Base-by-base conservation (phyloP, 2,329 filamentous ascomycete genomes). In the Pseudofabraea citricarpa region DNA sequence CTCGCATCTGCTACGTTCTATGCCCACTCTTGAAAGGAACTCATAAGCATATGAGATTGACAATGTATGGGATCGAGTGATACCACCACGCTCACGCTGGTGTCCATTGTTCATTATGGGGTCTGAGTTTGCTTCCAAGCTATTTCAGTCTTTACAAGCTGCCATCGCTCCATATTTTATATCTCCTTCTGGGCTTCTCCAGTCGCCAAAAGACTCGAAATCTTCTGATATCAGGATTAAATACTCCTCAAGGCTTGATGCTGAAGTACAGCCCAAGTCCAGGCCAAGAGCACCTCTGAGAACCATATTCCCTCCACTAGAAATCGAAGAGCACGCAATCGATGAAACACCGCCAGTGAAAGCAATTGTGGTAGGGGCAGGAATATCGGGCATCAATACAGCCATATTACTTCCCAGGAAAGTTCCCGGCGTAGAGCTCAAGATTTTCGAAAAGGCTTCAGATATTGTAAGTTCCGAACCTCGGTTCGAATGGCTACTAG, bases 331-430 rank as follows among this genome's bases (percentile, higher is more conserved):
- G 8, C 43, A 45, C 29, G 20, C 43, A 10, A 39, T 46, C 15
- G 44, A 46, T 13, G 32, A 44, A 26, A 22, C 31, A 7, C 33
- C 33, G 3, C 35, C 32, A 7, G 19, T 44, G 9, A 46, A 27
- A 32, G 41, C 29, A 18, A 75, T 73, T 0, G 72, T 85, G 0
- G 72, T 85, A 24, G 81, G 81, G 2, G 80, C 77, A 12, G 81
- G 81, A 0, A 61, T 85, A 0, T 62, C 77, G 0, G 81, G 81
- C 2, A 71, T 84, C 26, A 72, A 75, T 4, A 77, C 83, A 1
- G 83, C 81, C 0, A 71, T 79, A 10, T 60, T 87, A 12, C 64
- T 88, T 1, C 83, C 83, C 0, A 72, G 67, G 8, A 87, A 88
- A 48, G 75, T 88, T 0, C 83, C 83, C 0, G 73, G 74, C 0